Evolutionary conservation across 2,329 filamentous ascomycete species (phyloP).

Genomic region (Plectosphaerella sp.): DNA sequence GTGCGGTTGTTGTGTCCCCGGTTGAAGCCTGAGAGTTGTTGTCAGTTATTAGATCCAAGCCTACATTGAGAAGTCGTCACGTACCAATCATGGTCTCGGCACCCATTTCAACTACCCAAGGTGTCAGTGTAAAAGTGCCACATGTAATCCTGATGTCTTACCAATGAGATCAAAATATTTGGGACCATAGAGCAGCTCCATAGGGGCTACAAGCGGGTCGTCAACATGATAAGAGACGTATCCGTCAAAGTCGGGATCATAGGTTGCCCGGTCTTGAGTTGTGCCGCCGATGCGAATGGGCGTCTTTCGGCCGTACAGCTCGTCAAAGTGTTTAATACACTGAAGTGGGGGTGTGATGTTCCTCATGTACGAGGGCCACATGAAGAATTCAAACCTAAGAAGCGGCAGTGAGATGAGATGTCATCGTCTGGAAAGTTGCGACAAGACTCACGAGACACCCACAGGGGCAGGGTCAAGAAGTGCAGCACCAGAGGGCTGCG

Average conservation of each 20-base stretch:
- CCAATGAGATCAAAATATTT: constrained; percentile 45
- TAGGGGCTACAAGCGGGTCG: constrained; percentile 40
- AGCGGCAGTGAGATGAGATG: neutral
- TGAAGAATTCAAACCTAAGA: constrained; percentile 49
- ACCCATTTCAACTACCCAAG: neutral
- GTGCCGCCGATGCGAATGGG: constrained; percentile 55
- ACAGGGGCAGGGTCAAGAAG: neutral
- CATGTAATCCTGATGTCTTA: constrained; percentile 25
- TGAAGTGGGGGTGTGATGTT: constrained; percentile 44
- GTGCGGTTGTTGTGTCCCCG: constrained; percentile 44
- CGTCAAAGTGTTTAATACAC: constrained; percentile 47
- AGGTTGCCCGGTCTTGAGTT: constrained; percentile 51
- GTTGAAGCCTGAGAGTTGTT: too few relatives aligned
- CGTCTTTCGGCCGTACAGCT: constrained; percentile 45
- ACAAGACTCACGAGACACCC: neutral
- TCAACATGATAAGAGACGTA: constrained; percentile 48
- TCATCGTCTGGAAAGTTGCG: neutral
- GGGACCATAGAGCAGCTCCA: constrained; percentile 45
- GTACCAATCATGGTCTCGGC: neutral
- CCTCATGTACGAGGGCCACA: constrained; percentile 49
- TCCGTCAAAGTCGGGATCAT: constrained; percentile 36
- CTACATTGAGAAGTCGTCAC: too few relatives aligned
- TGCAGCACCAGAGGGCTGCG: neutral
- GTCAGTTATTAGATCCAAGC: too few relatives aligned
- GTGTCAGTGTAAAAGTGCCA: neutral